A percentile compares a stretch with the other conserved stretches of the same genome.
Conservation (phyloP, 1,139 yeast species). For the Protomyces inundatus region DNA sequence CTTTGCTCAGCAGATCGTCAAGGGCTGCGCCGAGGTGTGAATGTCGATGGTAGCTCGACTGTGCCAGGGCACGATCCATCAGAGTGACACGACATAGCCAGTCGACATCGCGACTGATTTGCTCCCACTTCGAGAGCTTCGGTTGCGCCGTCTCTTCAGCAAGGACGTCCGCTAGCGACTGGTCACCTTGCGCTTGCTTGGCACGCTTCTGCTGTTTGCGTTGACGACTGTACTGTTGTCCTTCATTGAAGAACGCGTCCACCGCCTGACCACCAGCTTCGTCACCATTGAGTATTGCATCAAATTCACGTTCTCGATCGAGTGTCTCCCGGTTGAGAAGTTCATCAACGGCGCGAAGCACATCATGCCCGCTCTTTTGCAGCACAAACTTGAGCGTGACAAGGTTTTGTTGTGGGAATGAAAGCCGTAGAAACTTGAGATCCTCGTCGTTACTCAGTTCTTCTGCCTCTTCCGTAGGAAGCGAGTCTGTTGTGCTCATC, state of each 20-base stretch:
- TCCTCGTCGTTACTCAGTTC: slow-evolving; percentile 10
- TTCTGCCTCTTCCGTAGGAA: not conserved
- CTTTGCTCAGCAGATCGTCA: not conserved
- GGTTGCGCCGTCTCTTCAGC: not conserved
- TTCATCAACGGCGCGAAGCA: slow-evolving; percentile 25
- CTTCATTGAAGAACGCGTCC: slow-evolving; percentile 10
- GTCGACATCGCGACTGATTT: slow-evolving; percentile 12
- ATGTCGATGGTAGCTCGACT: slow-evolving; percentile 14
- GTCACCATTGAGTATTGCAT: slow-evolving; percentile 7
- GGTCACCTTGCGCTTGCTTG: not conserved
- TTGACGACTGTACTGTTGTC: not conserved
- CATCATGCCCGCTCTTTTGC: slow-evolving; percentile 21
- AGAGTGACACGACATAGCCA: slow-evolving; percentile 3
- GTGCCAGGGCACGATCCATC: not conserved
- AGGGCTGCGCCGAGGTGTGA: slow-evolving; percentile 20
- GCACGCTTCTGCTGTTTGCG: slow-evolving; percentile 2
- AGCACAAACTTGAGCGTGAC: slow-evolving; percentile 21
- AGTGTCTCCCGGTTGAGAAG: slow-evolving; percentile 24
- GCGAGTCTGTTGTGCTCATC: not conserved
- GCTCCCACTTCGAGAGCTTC: slow-evolving; percentile 17
- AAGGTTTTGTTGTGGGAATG: slow-evolving; percentile 18
- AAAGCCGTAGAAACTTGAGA: slow-evolving; percentile 19
- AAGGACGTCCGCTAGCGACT: not conserved
- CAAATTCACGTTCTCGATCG: slow-evolving; percentile 12
- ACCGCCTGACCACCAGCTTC: not conserved